Conservation (phyloP, 495 filamentous ascomycete genomes). For the Podospora didyma region DNA sequence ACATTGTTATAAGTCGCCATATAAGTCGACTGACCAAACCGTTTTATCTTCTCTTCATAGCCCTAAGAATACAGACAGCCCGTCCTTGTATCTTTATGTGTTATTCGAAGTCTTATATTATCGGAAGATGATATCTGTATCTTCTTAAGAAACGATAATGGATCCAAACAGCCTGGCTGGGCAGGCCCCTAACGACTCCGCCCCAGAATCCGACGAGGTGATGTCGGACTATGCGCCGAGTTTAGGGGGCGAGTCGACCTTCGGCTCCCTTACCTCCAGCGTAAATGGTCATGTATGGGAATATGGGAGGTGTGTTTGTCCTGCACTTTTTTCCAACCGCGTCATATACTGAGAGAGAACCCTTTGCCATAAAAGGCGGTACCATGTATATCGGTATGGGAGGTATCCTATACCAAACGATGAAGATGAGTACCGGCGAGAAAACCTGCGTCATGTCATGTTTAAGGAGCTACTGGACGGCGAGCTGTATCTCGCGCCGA, state of each 20-base stretch:
- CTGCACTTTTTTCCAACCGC: background rate
- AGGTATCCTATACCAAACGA: conserved; percentile 37
- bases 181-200: conserved; percentile 13
- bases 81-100: too few species aligned
- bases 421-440: conserved; percentile 32
- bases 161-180: conserved; percentile 22
- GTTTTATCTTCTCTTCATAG: too few species aligned
- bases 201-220: conserved; percentile 12
- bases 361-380: conserved; percentile 17
- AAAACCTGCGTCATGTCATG: conserved; percentile 55
- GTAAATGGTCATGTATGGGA: conserved; percentile 33
- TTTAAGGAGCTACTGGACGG: conserved; percentile 55
- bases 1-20: too few species aligned
- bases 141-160: conserved; percentile 13
- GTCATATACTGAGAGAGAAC: background rate
- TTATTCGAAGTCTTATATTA: too few species aligned
- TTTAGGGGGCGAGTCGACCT: conserved; percentile 18
- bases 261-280: conserved; percentile 32
- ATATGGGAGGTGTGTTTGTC: conserved; percentile 27
- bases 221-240: conserved; percentile 33
- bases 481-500: conserved; percentile 56
- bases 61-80: too few species aligned
- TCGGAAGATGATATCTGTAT: too few species aligned
- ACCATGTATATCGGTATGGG: conserved; percentile 30
- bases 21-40: too few species aligned